Evolutionary conservation across 2,329 filamentous ascomycete species (phyloP).

Genomic region (Sphaerulina musiva): DNA sequence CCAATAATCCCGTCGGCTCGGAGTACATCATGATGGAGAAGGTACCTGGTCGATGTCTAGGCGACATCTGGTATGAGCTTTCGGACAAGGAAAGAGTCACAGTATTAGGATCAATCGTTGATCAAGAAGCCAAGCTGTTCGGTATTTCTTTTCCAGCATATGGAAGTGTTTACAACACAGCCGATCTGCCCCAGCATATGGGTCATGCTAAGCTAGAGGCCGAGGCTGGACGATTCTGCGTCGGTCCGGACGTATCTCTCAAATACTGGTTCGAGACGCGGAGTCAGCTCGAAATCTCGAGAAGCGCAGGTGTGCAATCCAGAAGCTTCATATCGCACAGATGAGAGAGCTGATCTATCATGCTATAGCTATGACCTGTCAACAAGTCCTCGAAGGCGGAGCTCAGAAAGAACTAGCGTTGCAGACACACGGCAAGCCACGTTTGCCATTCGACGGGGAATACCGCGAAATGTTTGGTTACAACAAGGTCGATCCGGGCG

Average conservation of each 20-base stretch:
- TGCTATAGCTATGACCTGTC: constrained; percentile 13
- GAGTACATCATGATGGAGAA: constrained; percentile 28
- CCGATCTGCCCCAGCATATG: constrained; percentile 16
- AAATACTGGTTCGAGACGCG: constrained; percentile 31
- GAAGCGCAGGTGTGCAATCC: constrained; percentile 29
- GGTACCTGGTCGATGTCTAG: constrained; percentile 15
- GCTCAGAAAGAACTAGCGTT: constrained; percentile 31
- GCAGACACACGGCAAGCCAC: constrained; percentile 25
- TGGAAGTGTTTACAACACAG: constrained; percentile 32
- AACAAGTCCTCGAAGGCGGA: constrained; percentile 23
- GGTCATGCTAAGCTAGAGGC: constrained; percentile 6
- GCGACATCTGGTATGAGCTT: constrained; percentile 23
- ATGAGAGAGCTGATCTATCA: not conserved
- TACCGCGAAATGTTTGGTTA: constrained; percentile 29
- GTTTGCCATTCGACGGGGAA: constrained; percentile 30
- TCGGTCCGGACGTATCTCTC: constrained; percentile 33
- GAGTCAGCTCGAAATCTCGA: constrained; percentile 21
- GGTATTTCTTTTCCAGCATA: constrained; percentile 27
- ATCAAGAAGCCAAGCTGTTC: constrained; percentile 29
- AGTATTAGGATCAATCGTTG: constrained; percentile 23
- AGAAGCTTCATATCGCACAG: not conserved
- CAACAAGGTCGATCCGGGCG: constrained; percentile 15
- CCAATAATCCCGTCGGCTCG: constrained; percentile 16
- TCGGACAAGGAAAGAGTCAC: constrained; percentile 23
- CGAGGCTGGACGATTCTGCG: constrained; percentile 22